Conservation (phyloP, 2,329 filamentous ascomycete species). For the Xylaria sp. region DNA sequence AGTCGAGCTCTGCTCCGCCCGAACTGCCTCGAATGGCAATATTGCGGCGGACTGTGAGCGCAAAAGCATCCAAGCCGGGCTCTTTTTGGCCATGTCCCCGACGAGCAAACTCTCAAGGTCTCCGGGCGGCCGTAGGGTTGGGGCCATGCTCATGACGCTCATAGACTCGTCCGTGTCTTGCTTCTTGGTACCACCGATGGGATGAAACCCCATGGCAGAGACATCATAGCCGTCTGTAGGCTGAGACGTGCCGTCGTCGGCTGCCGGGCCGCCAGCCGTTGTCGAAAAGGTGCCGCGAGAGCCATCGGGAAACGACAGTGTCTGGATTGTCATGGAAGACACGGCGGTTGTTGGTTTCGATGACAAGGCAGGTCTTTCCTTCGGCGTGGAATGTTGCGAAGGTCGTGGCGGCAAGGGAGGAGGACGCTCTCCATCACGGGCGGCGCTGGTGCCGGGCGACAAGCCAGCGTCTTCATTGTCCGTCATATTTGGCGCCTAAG, state of each 20-base stretch:
- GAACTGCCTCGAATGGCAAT: conserved; percentile 69
- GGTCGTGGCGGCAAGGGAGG: conserved; percentile 68
- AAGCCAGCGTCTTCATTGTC: conserved; percentile 50
- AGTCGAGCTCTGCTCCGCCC: conserved; percentile 56
- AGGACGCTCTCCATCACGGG: conserved; percentile 57
- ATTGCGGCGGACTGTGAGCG: conserved; percentile 70
- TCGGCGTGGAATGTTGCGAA: conserved; percentile 35
- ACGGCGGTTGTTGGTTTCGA: conserved; percentile 86
- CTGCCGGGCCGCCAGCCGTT: conserved; percentile 50
- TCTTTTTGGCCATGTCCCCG: conserved; percentile 74
- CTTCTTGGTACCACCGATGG: conserved; percentile 48
- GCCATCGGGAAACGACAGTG: conserved; percentile 77
- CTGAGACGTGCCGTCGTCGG: conserved; percentile 50
- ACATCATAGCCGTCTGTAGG: conserved; percentile 41
- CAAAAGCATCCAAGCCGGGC: conserved; percentile 75
- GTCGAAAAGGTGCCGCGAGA: conserved; percentile 71
- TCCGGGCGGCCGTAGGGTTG: conserved; percentile 69
- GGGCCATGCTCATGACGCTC: conserved; percentile 74
- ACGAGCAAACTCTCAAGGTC: conserved; percentile 86
- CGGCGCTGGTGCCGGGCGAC: conserved; percentile 41
- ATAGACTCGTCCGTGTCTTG: conserved; percentile 69
- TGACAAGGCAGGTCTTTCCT: conserved; percentile 55
- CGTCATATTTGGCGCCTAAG: conserved; percentile 43
- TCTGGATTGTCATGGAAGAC: conserved; percentile 83
- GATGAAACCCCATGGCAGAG: conserved; percentile 42